phyloP scores from a whole-genome alignment of 345 rosid species.

The Trapa incisa region DNA sequence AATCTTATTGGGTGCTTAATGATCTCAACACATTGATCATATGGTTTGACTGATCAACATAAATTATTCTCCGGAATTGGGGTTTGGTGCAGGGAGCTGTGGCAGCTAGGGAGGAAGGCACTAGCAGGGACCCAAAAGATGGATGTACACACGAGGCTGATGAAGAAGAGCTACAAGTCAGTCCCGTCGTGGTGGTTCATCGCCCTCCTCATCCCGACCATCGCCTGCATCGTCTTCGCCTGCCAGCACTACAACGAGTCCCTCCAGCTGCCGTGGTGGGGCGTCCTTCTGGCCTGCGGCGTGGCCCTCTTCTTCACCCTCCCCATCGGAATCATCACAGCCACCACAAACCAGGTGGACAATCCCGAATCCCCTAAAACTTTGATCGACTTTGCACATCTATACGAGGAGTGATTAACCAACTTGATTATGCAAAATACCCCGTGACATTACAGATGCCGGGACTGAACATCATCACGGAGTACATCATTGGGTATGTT shows the following conservation, averaged over 20 bases:
- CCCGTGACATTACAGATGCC: slow-evolving; percentile 21
- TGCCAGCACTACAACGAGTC: slow-evolving; percentile 45
- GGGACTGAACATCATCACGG: slow-evolving; percentile 69
- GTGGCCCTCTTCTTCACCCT: slow-evolving; percentile 72
- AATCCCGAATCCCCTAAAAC: too few species aligned
- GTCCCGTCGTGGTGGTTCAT: slow-evolving; percentile 81
- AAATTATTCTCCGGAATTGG: too few species aligned
- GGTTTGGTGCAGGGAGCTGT: slow-evolving; percentile 36
- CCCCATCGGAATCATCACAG: slow-evolving; percentile 53
- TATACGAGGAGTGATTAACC: too few species aligned
- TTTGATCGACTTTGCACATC: too few species aligned
- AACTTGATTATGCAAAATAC: too few species aligned
- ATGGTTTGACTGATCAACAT: too few species aligned
- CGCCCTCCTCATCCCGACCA: slow-evolving; percentile 35
- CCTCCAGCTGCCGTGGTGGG: slow-evolving; percentile 93
- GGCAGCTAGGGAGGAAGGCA: slow-evolving; percentile 44
- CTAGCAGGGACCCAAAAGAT: slow-evolving; percentile 35
- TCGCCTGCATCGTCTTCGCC: slow-evolving; percentile 38
- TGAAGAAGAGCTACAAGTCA: slow-evolving; percentile 54
- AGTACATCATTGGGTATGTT: slow-evolving; percentile 61
- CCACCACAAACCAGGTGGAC: slow-evolving; percentile 14
- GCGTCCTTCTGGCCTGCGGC: slow-evolving; percentile 62
- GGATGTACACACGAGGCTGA: slow-evolving; percentile 71
- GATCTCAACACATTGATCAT: too few species aligned
- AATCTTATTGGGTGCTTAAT: too few species aligned